phyloP scores from a whole-genome alignment of 768 basidiomycete genomes.

The Leccinum obscurum region DNA sequence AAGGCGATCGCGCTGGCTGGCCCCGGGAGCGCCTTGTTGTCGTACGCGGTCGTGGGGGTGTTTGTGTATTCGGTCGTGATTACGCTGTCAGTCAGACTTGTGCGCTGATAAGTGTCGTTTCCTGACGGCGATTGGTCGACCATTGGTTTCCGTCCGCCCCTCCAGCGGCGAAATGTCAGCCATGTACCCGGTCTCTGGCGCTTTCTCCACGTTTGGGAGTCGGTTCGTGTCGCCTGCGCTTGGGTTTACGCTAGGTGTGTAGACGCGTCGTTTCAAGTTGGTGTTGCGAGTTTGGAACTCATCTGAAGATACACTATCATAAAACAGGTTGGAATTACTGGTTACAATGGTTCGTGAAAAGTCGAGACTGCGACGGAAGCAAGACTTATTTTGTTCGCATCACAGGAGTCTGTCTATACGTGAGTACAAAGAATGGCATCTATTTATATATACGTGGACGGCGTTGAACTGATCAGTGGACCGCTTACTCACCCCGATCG shows the following conservation, averaged over 20 bases:
- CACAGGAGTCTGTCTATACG: constrained; percentile 42
- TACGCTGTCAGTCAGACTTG: constrained; percentile 41
- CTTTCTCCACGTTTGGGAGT: constrained; percentile 56
- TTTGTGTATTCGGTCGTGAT: constrained; percentile 65
- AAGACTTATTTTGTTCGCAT: background rate
- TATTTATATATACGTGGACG: background rate
- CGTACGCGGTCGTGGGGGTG: constrained; percentile 57
- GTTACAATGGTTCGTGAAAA: constrained; percentile 45
- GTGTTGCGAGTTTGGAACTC: background rate
- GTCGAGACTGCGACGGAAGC: background rate
- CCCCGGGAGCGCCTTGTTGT: constrained; percentile 60
- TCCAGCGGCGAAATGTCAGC: constrained; percentile 64
- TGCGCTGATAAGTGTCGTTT: background rate
- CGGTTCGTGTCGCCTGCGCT: constrained; percentile 62
- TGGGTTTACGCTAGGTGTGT: constrained; percentile 54
- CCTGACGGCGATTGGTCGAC: background rate
- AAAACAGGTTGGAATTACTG: constrained; percentile 57
- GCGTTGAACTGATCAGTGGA: background rate
- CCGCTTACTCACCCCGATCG: background rate
- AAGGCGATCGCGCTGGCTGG: constrained; percentile 58
- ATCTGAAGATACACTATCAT: background rate
- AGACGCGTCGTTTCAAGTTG: background rate
- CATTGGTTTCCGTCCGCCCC: background rate
- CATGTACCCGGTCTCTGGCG: constrained; percentile 61
- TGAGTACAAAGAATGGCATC: constrained; percentile 19